A percentile compares a stretch with the other conserved stretches of the same genome.
Conservation (phyloP, 495 filamentous ascomycete species). For the Aspergillus campestris region DNA sequence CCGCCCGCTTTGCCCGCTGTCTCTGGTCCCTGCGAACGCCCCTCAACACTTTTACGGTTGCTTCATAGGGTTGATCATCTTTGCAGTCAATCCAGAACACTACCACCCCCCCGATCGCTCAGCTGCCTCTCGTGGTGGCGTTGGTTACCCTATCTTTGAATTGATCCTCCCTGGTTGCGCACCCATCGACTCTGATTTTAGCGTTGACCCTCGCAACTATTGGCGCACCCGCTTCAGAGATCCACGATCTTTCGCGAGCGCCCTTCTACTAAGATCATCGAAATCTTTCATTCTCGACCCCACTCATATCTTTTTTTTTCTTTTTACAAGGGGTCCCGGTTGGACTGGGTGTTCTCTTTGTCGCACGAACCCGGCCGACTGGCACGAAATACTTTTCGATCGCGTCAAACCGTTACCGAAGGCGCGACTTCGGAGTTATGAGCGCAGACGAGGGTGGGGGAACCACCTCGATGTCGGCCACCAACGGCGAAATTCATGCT, state of each 20-base stretch:
- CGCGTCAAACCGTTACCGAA: constrained; percentile 20
- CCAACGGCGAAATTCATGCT: constrained; percentile 31
- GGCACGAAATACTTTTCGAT: constrained; percentile 5
- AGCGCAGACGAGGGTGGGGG: constrained; percentile 37
- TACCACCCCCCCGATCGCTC: neutral
- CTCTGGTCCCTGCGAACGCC: too few relatives aligned
- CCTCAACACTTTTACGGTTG: too few relatives aligned
- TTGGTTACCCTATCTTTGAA: constrained; percentile 6
- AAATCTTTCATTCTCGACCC: neutral
- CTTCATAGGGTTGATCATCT: too few relatives aligned
- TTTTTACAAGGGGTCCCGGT: neutral
- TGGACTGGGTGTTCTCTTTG: neutral
- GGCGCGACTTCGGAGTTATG: constrained; percentile 31
- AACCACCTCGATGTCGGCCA: constrained; percentile 24
- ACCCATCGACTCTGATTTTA: constrained; percentile 14
- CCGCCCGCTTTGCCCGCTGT: too few relatives aligned
- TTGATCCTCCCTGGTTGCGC: constrained; percentile 24
- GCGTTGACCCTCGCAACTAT: constrained; percentile 21
- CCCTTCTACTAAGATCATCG: neutral
- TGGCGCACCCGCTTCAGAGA: constrained; percentile 25
- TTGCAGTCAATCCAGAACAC: too few relatives aligned
- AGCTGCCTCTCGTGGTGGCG: constrained; percentile 12
- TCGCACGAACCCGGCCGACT: constrained; percentile 1
- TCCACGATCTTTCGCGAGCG: constrained; percentile 11
- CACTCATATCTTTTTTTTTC: neutral